phyloP scores from a whole-genome alignment of 805 yeast genomes.

The Starmerella vaccinii region DNA sequence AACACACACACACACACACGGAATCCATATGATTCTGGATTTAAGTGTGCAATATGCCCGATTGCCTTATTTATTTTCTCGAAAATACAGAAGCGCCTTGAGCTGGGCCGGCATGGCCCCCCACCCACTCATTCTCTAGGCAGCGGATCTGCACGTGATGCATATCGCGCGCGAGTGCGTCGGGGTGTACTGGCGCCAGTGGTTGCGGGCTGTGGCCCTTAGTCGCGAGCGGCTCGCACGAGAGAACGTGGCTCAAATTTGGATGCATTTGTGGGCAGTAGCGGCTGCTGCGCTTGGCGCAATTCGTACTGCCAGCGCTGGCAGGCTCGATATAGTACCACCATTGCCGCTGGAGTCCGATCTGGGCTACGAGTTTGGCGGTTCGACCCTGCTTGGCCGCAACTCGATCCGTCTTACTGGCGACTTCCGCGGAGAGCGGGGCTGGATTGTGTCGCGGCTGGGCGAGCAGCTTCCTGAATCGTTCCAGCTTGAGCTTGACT shows the following conservation, averaged over 20 bases:
- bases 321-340: conserved; percentile 14
- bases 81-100: too few species aligned
- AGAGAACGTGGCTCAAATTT: not conserved
- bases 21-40: too few species aligned
- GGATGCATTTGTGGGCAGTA: not conserved
- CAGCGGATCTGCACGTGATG: too few species aligned
- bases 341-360: conserved; percentile 18
- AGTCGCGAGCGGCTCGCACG: not conserved
- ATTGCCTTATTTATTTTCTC: too few species aligned
- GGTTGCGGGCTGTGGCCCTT: not conserved
- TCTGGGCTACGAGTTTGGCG: conserved; percentile 24
- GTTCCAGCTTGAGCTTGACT: conserved; percentile 46
- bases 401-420: conserved; percentile 38
- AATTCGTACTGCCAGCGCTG: not conserved
- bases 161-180: too few species aligned
- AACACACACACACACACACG: too few species aligned
- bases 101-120: too few species aligned
- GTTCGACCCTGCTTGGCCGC: conserved; percentile 22
- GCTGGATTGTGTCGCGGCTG: conserved; percentile 37
- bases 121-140: too few species aligned
- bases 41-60: too few species aligned
- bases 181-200: too few species aligned
- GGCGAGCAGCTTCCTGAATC: conserved; percentile 30
- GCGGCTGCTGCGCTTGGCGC: not conserved
- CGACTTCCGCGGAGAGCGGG: conserved; percentile 41